These are phyloP conservation scores for Sporisorium iseilematis-ciliati DNA, from an alignment of 1,284 basidiomycete species.

Conservation along the genomic window DNA sequence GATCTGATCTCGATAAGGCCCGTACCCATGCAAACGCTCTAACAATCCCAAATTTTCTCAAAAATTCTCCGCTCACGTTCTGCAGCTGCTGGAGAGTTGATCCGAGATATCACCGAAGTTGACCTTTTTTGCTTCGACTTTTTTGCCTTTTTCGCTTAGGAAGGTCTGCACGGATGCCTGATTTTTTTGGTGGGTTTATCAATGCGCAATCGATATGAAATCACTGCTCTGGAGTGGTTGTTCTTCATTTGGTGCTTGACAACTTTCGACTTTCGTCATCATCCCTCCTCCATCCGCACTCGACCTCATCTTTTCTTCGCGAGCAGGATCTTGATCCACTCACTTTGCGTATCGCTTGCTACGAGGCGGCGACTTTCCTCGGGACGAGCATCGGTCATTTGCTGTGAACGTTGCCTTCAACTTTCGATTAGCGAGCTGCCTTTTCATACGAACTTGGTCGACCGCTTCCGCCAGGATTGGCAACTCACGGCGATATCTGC, in stretches of 20 bases:
- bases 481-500: not conserved
- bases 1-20: not conserved
- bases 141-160: constrained; percentile 1
- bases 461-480: not conserved
- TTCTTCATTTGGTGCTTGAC: not conserved
- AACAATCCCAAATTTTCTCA: not conserved
- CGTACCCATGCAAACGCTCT: not conserved
- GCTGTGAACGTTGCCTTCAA: not conserved
- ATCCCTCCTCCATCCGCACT: not conserved
- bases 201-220: constrained; percentile 37
- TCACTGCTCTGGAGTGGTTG: constrained; percentile 4
- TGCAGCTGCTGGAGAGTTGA: constrained; percentile 16
- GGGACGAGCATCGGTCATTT: not conserved
- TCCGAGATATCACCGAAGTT: constrained; percentile 31
- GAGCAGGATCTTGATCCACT: not conserved
- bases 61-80: not conserved
- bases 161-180: constrained; percentile 24
- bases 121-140: constrained; percentile 8
- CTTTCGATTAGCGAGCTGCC: not conserved
- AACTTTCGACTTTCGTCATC: not conserved
- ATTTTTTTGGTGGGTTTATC: constrained; percentile 10
- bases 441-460: not conserved
- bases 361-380: not conserved
- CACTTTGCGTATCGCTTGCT: not conserved
- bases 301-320: not conserved